Evolutionary conservation across 306 rosid species (phyloP), one percentile per base, ranked within the genome.

Genomic region (Vigna trinervia): DNA sequence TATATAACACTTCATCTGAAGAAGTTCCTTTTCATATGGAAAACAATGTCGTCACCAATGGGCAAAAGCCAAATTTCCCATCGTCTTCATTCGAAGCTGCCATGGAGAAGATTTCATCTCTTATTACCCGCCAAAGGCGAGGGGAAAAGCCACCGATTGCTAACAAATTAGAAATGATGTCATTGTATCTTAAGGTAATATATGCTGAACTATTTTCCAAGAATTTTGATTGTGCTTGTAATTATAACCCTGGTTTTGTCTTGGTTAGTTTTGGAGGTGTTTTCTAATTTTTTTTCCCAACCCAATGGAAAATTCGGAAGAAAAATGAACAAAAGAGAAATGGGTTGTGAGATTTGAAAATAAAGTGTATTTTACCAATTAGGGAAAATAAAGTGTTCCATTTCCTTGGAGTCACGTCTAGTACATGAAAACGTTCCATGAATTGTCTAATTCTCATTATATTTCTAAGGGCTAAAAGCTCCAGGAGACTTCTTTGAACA

Each of bases 91-190:
- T 84, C 58, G 91, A 91, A 80, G 71, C 75, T 28, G 88, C 97
- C 57, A 86, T 88, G 94, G 89, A 89, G 76, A 90, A 90, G 66
- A 93, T 91, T 73, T 91, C 94, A 46, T 91, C 94, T 82, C 89
- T 91, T 45, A 91, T 91, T 72, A 86, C 87, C 72, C 76, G 78
- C 36, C 77, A 85, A 77, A 86, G 79, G 69, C 90, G 94, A 23
- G 94, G 92, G 77, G 87, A 81, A 34, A 78, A 79, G 76, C 76
- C 86, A n/a, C 48, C 84, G 0, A 12, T 73, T 65, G 73, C 80
- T 47, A 56, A 85, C 36, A 88, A 91, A 64, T 75, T 89, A 69
- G 76, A 82, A 50, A 85, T 70, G 66, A 91, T 89, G 92, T 77
- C 80, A 5, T 82, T 77, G 73, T 88, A 91, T 78, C 85, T 91